Percentiles rank a stretch among this genome's conserved stretches.
These are phyloP conservation scores for Pythium sukuiense DNA, from an alignment of 352 stramenopile genomes.

Conservation along the genomic window DNA sequence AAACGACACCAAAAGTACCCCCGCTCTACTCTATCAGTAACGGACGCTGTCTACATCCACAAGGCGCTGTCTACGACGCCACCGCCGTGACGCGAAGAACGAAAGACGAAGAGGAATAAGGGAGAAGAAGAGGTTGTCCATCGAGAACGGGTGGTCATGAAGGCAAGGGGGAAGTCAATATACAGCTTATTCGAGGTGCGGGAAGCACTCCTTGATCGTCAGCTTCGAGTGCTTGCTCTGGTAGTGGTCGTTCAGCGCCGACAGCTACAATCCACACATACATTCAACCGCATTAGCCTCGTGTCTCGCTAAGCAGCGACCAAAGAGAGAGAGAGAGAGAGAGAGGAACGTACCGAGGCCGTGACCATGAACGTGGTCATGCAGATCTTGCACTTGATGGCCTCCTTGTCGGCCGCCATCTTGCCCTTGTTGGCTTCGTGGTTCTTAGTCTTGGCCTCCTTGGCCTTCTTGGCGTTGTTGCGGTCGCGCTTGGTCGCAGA, in stretches of 20 bases:
- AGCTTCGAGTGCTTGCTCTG: constrained; percentile 77
- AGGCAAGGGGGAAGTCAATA: not conserved
- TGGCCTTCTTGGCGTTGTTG: constrained; percentile 86
- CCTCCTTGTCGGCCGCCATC: constrained; percentile 75
- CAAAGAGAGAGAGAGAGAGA: constrained; percentile 5
- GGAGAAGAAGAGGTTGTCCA: not conserved
- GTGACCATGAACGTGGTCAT: constrained; percentile 88
- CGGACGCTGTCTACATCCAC: constrained; percentile 2
- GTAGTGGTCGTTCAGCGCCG: constrained; percentile 80
- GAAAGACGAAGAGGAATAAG: not conserved
- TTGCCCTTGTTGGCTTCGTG: constrained; percentile 80
- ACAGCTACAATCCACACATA: constrained; percentile 32
- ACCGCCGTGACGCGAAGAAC: not conserved
- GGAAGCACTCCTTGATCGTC: constrained; percentile 79
- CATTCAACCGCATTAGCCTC: not conserved
- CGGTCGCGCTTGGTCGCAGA: constrained; percentile 76
- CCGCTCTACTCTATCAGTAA: not conserved
- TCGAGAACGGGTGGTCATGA: not conserved
- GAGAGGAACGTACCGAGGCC: constrained; percentile 53
- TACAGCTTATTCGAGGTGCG: constrained; percentile 27
- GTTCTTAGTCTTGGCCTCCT: constrained; percentile 80
- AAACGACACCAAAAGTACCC: not conserved
- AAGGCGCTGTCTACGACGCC: not conserved
- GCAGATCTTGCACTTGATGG: constrained; percentile 89
- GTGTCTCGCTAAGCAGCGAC: not conserved